phyloP scores from a whole-genome alignment of 108 stramenopile species.

The Skeletonema marinoi region DNA sequence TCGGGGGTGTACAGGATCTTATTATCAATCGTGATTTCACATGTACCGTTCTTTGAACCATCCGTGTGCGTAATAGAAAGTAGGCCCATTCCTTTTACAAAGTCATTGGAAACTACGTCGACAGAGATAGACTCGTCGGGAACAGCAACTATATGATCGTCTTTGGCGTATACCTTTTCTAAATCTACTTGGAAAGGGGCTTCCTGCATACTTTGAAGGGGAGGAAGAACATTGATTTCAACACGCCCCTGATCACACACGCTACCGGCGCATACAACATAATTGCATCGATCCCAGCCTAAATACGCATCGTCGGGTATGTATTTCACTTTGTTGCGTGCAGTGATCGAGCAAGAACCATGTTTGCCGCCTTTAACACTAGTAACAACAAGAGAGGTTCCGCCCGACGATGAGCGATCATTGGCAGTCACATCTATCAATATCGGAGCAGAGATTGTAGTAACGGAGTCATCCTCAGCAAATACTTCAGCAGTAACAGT shows the following conservation, averaged over 20 bases:
- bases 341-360: constrained; percentile 28
- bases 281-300: constrained; percentile 26
- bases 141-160: constrained; percentile 24
- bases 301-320: constrained; percentile 5
- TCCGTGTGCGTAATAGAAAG: constrained; percentile 24
- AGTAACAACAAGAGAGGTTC: constrained; percentile 5
- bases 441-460: not conserved
- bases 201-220: not conserved
- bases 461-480: constrained; percentile 21
- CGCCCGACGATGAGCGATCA: not conserved
- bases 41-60: constrained; percentile 21
- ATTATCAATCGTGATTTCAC: constrained; percentile 16
- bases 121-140: constrained; percentile 17
- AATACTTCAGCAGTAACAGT: constrained; percentile 13
- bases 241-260: constrained; percentile 17
- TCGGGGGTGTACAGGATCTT: constrained; percentile 27
- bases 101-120: constrained; percentile 35
- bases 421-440: constrained; percentile 21
- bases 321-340: constrained; percentile 32
- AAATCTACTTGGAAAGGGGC: not conserved
- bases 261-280: constrained; percentile 20
- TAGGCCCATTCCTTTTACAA: constrained; percentile 1
- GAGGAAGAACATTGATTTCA: constrained; percentile 10
- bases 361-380: constrained; percentile 18
- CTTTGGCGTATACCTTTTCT: constrained; percentile 27